Evolutionary conservation across 768 basidiomycete genomes (phyloP), one percentile per base, ranked within the genome.

Genomic region (Auricularia sp.): DNA sequence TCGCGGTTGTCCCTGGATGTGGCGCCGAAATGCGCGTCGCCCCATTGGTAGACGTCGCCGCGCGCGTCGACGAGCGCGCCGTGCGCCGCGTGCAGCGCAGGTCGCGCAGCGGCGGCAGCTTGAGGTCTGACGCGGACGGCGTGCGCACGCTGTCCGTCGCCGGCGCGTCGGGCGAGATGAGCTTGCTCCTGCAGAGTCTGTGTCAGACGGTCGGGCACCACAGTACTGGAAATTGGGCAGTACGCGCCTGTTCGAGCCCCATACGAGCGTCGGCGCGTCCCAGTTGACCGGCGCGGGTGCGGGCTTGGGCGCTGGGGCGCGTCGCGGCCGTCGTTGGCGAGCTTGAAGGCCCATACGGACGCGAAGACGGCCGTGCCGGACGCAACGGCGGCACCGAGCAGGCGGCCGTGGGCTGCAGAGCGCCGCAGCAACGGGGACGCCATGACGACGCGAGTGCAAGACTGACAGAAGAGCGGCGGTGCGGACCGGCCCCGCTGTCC

Each of bases 1-100:
- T 67, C 68, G 33, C 69, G 68, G 5, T 67, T 67, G 37, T 71
- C 65, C 68, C 73, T 68, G 6, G 65, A 66, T 3, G 74, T 67
- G 10, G 71, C 67, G 16, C 78, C 78, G 67, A 80, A 80, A 73
- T 85, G 89, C 0, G 82, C 86, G 51, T 80, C 78, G 0, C 91
- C 91, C 91, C 91, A 94, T 69, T 92, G 90, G 70, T 90, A 89
- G 2, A 92, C 86, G 69, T 94, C 87, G 33, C 92, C 92, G 42
- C 82, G 80, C 7, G 84, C 85, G 70, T 93, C 90, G 21, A 93
- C 83, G 67, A 89, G 91, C 14, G 86, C 90, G 1, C 84, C 89
- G 67, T 89, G 47, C 47, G 47, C 77, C 65, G 82, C 78, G 63
- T 91, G 85, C 34, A 93, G 75, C 13, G 80, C 44, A 93, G 72